A percentile compares a stretch with the other conserved stretches of the same genome.
Conservation (phyloP, 23 red algal species). For the Gracilaria domingensis region DNA sequence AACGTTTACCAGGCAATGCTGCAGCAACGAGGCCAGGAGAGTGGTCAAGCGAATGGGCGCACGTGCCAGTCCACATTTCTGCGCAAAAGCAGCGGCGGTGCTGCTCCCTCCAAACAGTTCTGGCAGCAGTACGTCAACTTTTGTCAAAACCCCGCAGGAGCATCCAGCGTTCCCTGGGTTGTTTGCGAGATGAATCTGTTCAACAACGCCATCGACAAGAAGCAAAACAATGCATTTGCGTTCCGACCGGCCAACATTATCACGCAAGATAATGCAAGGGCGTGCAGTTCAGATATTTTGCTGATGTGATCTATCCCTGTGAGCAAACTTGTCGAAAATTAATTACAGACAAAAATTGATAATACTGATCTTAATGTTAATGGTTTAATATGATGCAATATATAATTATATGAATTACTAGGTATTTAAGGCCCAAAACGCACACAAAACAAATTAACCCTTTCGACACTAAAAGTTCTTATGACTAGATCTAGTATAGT, state of each 20-base stretch:
- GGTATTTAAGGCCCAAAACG: too few relatives aligned
- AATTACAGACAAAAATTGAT: too few relatives aligned
- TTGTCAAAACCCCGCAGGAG: conserved; percentile 21
- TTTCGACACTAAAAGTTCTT: too few relatives aligned
- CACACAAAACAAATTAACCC: too few relatives aligned
- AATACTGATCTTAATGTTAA: too few relatives aligned
- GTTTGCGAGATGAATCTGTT: conserved; percentile 73
- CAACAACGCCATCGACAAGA: conserved; percentile 54
- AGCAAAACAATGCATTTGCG: conserved; percentile 56
- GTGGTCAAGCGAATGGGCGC: conserved; percentile 38
- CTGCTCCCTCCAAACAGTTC: conserved; percentile 28
- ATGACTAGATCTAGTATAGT: too few relatives aligned
- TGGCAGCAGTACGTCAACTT: conserved; percentile 63
- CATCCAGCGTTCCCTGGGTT: conserved; percentile 46
- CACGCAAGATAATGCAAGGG: too few relatives aligned
- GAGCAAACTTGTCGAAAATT: too few relatives aligned
- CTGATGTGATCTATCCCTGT: too few relatives aligned
- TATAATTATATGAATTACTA: too few relatives aligned
- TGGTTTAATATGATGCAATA: too few relatives aligned
- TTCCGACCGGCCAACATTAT: conserved; percentile 50
- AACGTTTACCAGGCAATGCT: conserved; percentile 51
- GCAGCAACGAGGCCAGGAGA: neutral
- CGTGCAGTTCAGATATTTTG: too few relatives aligned
- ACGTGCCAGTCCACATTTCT: conserved; percentile 64
- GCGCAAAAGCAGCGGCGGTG: neutral